phyloP scores from a whole-genome alignment of 2,329 filamentous ascomycete species.

The Didymella sp. region DNA sequence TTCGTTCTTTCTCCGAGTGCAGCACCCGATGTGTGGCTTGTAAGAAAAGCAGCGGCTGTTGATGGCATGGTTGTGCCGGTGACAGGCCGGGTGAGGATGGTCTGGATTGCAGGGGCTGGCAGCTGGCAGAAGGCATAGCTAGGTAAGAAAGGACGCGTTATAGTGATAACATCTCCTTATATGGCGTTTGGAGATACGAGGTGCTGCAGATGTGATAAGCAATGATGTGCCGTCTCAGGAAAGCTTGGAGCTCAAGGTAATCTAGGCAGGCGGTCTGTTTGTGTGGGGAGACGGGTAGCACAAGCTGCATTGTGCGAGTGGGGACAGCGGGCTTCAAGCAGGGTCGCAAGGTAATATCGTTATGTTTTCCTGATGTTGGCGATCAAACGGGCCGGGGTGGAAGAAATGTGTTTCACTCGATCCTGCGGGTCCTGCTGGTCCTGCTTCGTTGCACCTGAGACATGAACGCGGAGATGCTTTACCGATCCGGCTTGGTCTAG shows the following conservation, averaged over 20 bases:
- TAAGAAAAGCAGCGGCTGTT: neutral
- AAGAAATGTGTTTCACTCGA: constrained; percentile 7
- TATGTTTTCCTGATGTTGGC: constrained; percentile 1
- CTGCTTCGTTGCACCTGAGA: constrained; percentile 9
- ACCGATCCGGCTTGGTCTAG: constrained; percentile 3
- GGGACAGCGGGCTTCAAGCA: neutral
- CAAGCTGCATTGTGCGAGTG: neutral
- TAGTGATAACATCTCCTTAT: neutral
- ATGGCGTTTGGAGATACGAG: neutral
- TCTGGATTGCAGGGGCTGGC: neutral
- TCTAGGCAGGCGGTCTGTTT: neutral
- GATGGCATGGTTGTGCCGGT: neutral
- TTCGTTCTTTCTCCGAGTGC: neutral
- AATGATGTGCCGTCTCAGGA: constrained; percentile 1
- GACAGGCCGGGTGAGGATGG: neutral
- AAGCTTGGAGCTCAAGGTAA: constrained; percentile 1
- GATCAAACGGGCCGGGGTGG: constrained; percentile 2
- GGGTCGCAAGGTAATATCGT: neutral
- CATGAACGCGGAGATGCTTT: neutral
- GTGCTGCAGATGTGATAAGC: constrained; percentile 1
- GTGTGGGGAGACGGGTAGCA: neutral
- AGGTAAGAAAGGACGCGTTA: neutral
- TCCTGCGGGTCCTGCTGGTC: constrained; percentile 1
- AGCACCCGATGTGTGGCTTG: neutral
- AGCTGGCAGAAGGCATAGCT: neutral